Evolutionary conservation across 108 stramenopile species (phyloP), one percentile per base, ranked within the genome.

Genomic region (Mediolabrus comicus): DNA sequence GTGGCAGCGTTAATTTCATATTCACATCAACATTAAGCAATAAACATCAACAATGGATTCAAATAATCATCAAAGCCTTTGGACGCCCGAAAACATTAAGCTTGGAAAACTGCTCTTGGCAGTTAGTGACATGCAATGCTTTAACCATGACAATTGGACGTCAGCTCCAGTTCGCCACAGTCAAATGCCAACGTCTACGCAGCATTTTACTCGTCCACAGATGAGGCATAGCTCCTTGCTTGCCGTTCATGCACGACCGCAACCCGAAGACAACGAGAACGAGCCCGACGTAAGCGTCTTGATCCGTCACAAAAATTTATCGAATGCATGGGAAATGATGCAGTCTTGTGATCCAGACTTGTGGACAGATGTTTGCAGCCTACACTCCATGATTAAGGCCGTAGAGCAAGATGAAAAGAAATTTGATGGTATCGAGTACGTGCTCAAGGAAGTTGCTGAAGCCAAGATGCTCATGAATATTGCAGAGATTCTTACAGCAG

Each of bases 311-410:
- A 77, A 77, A 46, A 70, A 60, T 34, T 54, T 69, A 26, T 64
- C 68, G 3, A 56, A 52, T 25, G 76, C 76, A 8, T 77, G 76
- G 76, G 49, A 53, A 34, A 28, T 77, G 56, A 77, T 77, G 76
- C 54, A 77, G 60, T 63, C 67, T 3, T 62, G 67, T 4, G 76
- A 77, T 30, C 39, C 53, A 14, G 59, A 59, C 16, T 13, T 70
- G n/a, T 77, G 76, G 76, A 64, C 56, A 12, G 76, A 77, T 30
- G 58, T 70, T 0, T 77, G 76, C 62, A 32, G 59, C 31, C 43
- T 77, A 6, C 65, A 70, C 34, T 29, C 57, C 3, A 64, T 65
- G 68, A 53, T 70, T 19, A 33, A 64, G 33, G 62, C 55, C 24
- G 68, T 69, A 16, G 69, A 70, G 24, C 49, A 52, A 16, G 53